A percentile compares a stretch with the other conserved stretches of the same genome.
Conservation (phyloP, 495 filamentous ascomycete species). For the Friedmanniomyces simplex region DNA sequence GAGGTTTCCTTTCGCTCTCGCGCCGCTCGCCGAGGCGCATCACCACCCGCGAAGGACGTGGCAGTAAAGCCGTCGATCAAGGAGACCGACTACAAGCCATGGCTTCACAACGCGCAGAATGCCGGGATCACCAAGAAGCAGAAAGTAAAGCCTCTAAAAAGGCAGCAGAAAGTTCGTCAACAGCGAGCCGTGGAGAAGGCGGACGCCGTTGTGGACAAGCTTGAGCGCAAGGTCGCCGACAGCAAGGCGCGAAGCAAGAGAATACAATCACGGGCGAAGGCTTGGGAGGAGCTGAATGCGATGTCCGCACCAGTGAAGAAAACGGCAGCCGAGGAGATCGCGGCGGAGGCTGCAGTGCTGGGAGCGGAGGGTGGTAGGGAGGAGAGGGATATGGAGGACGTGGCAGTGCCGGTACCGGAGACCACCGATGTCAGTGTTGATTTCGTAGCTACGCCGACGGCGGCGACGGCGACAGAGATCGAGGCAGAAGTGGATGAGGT, state of each 20-base stretch:
- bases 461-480: background rate
- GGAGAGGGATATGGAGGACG: background rate
- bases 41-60: slow-evolving; percentile 29
- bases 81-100: slow-evolving; percentile 44
- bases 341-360: background rate
- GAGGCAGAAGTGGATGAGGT: slow-evolving; percentile 2
- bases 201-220: slow-evolving; percentile 57
- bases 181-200: slow-evolving; percentile 66
- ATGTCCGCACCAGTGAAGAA: slow-evolving; percentile 14
- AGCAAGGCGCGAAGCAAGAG: slow-evolving; percentile 50
- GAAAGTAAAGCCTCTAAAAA: slow-evolving; percentile 48
- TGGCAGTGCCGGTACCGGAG: background rate
- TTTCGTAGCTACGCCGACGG: background rate
- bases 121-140: slow-evolving; percentile 56
- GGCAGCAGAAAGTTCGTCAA: slow-evolving; percentile 54
- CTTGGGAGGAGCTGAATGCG: slow-evolving; percentile 52
- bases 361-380: background rate
- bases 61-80: slow-evolving; percentile 52
- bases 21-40: slow-evolving; percentile 16
- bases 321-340: background rate
- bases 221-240: slow-evolving; percentile 57
- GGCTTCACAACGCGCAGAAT: slow-evolving; percentile 56
- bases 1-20: slow-evolving; percentile 19
- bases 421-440: background rate
- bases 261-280: slow-evolving; percentile 38